These are phyloP conservation scores for Barnettozyma sp. DNA, from an alignment of 805 yeast genomes.

Conservation along the genomic window DNA sequence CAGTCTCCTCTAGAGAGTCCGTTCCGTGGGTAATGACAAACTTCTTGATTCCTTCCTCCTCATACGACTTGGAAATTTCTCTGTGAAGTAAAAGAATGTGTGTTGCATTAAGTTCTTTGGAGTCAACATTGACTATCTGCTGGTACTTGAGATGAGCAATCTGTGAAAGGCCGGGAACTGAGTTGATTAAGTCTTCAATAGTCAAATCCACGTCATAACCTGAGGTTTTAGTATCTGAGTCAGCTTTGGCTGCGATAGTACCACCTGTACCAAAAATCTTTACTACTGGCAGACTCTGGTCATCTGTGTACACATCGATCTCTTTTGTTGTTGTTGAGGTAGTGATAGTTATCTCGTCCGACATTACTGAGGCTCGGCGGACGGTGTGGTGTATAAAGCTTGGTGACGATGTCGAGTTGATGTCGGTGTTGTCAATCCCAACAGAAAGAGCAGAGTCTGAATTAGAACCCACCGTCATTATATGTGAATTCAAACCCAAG, in stretches of 20 bases:
- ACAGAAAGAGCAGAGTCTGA: too few relatives aligned
- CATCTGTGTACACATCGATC: slow-evolving; percentile 22
- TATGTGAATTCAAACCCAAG: too few relatives aligned
- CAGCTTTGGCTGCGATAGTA: slow-evolving; percentile 51
- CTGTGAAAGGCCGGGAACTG: slow-evolving; percentile 54
- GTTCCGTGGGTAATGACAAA: slow-evolving; percentile 68
- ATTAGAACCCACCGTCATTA: too few relatives aligned
- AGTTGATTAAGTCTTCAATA: slow-evolving; percentile 43
- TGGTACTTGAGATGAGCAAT: slow-evolving; percentile 55
- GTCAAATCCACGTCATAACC: slow-evolving; percentile 51
- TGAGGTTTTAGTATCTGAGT: slow-evolving; percentile 41
- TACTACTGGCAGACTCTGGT: slow-evolving; percentile 25
- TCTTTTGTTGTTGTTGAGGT: slow-evolving; percentile 21
- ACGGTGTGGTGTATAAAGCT: slow-evolving; percentile 8
- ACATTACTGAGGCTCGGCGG: slow-evolving; percentile 7
- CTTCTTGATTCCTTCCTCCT: slow-evolving; percentile 41
- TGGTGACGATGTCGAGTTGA: too few relatives aligned
- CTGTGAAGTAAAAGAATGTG: slow-evolving; percentile 41
- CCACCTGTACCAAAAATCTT: slow-evolving; percentile 57
- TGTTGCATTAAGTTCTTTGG: slow-evolving; percentile 48
- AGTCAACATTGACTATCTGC: slow-evolving; percentile 56
- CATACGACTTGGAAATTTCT: slow-evolving; percentile 40
- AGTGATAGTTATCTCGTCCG: slow-evolving; percentile 21
- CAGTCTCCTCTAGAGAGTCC: slow-evolving; percentile 63
- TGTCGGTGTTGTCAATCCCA: too few relatives aligned